Evolutionary conservation across 2,329 filamentous ascomycete genomes (phyloP).

Genomic region (Canariomyces notabilis): DNA sequence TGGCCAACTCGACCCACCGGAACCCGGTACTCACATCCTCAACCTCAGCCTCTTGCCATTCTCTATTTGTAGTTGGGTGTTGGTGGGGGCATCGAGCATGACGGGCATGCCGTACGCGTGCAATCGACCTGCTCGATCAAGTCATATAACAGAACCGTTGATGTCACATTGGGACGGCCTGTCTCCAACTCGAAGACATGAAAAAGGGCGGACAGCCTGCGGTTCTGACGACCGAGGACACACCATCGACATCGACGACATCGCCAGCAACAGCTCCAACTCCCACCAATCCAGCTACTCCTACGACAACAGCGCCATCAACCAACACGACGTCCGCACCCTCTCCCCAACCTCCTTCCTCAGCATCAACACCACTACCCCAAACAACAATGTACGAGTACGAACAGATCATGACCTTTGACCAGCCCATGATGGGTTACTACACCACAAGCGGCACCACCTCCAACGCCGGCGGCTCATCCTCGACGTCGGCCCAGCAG

Average conservation of each 20-base stretch:
- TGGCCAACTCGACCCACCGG: constrained; percentile 11
- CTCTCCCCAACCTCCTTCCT: constrained; percentile 1
- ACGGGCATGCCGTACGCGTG: constrained; percentile 10
- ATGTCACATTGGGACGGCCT: constrained; percentile 2
- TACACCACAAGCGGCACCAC: constrained; percentile 11
- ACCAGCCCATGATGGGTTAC: constrained; percentile 18
- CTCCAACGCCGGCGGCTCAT: no score
- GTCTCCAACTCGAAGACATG: constrained; percentile 16
- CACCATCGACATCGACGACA: constrained; percentile 3
- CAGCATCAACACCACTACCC: background rate
- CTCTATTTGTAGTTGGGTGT: background rate
- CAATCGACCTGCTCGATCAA: constrained; percentile 8
- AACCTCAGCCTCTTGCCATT: background rate
- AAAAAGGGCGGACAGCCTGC: constrained; percentile 18
- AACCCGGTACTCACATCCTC: constrained; percentile 5
- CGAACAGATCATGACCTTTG: constrained; percentile 27
- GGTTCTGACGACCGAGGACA: background rate
- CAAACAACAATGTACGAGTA: constrained; percentile 24
- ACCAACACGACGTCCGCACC: background rate
- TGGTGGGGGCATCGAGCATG: constrained; percentile 9
- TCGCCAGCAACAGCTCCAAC: constrained; percentile 9
- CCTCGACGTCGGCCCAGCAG: constrained; percentile 10
- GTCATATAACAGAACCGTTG: constrained; percentile 4
- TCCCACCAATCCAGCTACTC: background rate
- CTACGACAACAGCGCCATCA: background rate